These are phyloP conservation scores for Pestalotiopsis sp. DNA, from an alignment of 2,329 filamentous ascomycete genomes.

Conservation along the genomic window DNA sequence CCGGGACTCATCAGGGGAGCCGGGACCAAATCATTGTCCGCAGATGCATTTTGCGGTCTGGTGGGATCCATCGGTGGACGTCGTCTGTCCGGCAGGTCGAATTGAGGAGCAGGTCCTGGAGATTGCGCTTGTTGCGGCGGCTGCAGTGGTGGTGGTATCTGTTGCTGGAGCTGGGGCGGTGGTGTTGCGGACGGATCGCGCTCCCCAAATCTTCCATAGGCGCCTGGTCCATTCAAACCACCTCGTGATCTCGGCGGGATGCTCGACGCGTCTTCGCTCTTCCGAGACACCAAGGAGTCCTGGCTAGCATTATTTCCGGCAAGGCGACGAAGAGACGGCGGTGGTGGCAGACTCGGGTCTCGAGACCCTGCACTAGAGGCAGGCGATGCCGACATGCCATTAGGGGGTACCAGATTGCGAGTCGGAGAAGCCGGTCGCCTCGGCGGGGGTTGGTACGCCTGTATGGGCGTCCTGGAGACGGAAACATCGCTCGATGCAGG, in stretches of 20 bases:
- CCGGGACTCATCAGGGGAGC: conserved; percentile 59
- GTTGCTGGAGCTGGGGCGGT: conserved; percentile 19
- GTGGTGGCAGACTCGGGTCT: conserved; percentile 41
- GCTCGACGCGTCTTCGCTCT: conserved; percentile 55
- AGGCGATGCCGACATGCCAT: conserved; percentile 48
- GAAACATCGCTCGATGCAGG: neutral
- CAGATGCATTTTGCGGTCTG: conserved; percentile 45
- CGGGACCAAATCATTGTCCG: conserved; percentile 58
- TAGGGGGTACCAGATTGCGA: conserved; percentile 38
- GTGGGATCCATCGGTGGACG: conserved; percentile 68
- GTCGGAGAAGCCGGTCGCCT: conserved; percentile 20
- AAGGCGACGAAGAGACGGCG: conserved; percentile 45
- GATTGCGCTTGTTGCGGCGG: conserved; percentile 26
- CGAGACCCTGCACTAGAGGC: conserved; percentile 55
- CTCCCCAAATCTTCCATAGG: conserved; percentile 42
- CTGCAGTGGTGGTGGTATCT: conserved; percentile 25
- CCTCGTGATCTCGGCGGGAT: conserved; percentile 58
- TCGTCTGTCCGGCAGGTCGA: conserved; percentile 63
- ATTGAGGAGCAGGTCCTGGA: conserved; percentile 37
- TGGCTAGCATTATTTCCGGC: conserved; percentile 58
- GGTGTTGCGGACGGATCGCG: conserved; percentile 18
- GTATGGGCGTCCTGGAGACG: neutral
- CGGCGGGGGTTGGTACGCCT: conserved; percentile 12
- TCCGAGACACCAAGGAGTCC: conserved; percentile 50
- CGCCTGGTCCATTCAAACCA: conserved; percentile 44